Base-by-base conservation (phyloP, 768 basidiomycete species). In the Russula earlei region DNA sequence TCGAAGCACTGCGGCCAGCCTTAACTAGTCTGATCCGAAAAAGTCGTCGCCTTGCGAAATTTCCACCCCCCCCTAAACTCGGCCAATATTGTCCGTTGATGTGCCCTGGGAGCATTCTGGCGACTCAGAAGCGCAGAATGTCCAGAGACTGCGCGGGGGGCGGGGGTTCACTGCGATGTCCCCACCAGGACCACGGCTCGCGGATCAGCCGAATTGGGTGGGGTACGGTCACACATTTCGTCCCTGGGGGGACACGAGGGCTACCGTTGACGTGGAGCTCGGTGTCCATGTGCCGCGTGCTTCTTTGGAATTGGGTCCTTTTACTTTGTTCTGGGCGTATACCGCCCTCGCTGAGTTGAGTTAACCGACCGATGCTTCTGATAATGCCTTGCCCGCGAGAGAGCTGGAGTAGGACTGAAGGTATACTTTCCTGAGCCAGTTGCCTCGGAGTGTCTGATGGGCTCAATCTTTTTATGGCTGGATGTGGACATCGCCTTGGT, bases 251-350 rank as follows among this genome's bases (percentile, higher is more conserved):
- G 19, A 46, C 56, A 47, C 45, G 45, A 33, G 50, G 38, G 11
- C 38, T 53, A 11, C 46, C 41, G 25, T 49, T 58, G 48, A 54
- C 40, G 56, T 58, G 49, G 25, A 11, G 45, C 17, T 38, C 46
- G 22, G 56, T 53, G 45, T n/a, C 44, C 45, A 14, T 33, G 27
- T 22, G 42, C 43, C 49, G 40, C 22, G 31, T 25, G 36, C 25
- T 48, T 15, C 19, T 24, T 24, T 6, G 34, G 31, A 6, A 24
- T 12, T 34, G 45, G 19, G 17, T 31, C 27, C 19, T 36, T 36
- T 36, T 36, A 20, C 22, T 47, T 24, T 11, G 7, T 27, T 34
- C 45, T 25, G 38, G 54, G 17, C 47, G 11, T 31, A 24, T 24
- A 29, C 45, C 33, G 45, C 51, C 51, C 33, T 33, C 45, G 27